A percentile compares a stretch with the other conserved stretches of the same genome.
Evolutionary conservation across 805 yeast genomes (phyloP).

Genomic region (Scheffersomyces coipomensis): DNA sequence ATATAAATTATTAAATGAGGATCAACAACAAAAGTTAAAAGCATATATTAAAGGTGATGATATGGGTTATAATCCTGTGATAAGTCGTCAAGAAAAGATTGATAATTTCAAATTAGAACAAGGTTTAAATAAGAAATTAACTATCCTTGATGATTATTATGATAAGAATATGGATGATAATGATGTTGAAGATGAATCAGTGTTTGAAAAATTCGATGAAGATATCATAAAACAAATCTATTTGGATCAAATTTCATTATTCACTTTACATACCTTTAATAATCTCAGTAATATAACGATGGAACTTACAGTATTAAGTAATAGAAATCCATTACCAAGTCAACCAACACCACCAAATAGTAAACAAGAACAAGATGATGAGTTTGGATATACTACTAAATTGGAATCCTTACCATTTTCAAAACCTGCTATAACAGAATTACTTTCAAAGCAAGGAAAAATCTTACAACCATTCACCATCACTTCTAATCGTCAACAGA

Average conservation of each 20-base stretch:
- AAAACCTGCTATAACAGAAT: constrained; percentile 21
- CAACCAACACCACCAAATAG: constrained; percentile 4
- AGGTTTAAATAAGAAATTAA: constrained; percentile 45
- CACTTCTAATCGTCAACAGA: constrained; percentile 50
- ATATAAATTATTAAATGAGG: constrained; percentile 24
- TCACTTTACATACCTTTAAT: constrained; percentile 52
- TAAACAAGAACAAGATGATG: constrained; percentile 9
- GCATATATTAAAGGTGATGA: constrained; percentile 1
- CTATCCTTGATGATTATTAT: constrained; percentile 30
- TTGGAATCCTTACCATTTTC: constrained; percentile 48
- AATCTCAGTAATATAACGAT: constrained; percentile 56
- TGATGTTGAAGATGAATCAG: constrained; percentile 11
- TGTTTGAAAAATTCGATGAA: constrained; percentile 51
- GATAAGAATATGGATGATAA: constrained; percentile 1
- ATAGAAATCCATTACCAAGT: constrained; percentile 27
- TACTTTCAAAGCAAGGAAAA: constrained; percentile 71
- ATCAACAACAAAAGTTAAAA: constrained; percentile 11
- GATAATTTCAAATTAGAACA: constrained; percentile 62
- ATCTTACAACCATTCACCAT: constrained; percentile 83
- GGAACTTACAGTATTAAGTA: constrained; percentile 65
- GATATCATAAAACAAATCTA: constrained; percentile 58
- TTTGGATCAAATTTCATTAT: constrained; percentile 52
- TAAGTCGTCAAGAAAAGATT: constrained; percentile 69
- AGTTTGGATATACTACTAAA: constrained; percentile 61
- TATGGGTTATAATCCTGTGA: constrained; percentile 26